A percentile compares a stretch with the other conserved stretches of the same genome.
These are phyloP conservation scores for Proteromonas lacertae DNA, from an alignment of 352 stramenopile genomes.

Conservation along the genomic window DNA sequence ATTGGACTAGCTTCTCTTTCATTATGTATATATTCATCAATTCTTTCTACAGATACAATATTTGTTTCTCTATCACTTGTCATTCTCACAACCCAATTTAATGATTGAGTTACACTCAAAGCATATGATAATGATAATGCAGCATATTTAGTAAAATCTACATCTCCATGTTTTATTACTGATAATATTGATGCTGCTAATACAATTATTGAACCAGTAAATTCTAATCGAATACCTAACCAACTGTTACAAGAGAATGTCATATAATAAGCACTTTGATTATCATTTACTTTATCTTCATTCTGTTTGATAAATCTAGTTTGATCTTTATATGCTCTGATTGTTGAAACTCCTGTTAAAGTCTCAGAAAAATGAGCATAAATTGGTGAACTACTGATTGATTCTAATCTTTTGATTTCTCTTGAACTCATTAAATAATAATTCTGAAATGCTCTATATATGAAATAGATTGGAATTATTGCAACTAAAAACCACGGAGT, in stretches of 20 bases:
- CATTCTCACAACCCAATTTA: constrained; percentile 74
- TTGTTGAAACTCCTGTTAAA: too few relatives aligned
- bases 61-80: constrained; percentile 62
- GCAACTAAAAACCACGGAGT: constrained; percentile 21
- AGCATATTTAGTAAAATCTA: constrained; percentile 27
- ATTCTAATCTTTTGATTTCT: too few relatives aligned
- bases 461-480: constrained; percentile 16
- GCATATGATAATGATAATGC: constrained; percentile 69
- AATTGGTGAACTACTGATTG: constrained; percentile 42
- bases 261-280: constrained; percentile 38
- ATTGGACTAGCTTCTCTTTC: constrained; percentile 5
- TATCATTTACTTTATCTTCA: constrained; percentile 9
- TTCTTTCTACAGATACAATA: constrained; percentile 59
- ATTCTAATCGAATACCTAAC: constrained; percentile 62
- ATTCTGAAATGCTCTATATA: constrained; percentile 31
- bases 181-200: constrained; percentile 42
- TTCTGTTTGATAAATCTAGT: constrained; percentile 8
- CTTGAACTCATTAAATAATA: constrained; percentile 71
- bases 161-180: constrained; percentile 16
- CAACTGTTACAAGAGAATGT: constrained; percentile 62
- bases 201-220: constrained; percentile 53
- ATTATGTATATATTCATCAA: constrained; percentile 21
- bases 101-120: constrained; percentile 39
- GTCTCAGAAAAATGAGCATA: constrained; percentile 68
- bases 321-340: constrained; percentile 6